Base-by-base conservation (phyloP, 1,284 basidiomycete species). In the Tylopilus orsonianus region DNA sequence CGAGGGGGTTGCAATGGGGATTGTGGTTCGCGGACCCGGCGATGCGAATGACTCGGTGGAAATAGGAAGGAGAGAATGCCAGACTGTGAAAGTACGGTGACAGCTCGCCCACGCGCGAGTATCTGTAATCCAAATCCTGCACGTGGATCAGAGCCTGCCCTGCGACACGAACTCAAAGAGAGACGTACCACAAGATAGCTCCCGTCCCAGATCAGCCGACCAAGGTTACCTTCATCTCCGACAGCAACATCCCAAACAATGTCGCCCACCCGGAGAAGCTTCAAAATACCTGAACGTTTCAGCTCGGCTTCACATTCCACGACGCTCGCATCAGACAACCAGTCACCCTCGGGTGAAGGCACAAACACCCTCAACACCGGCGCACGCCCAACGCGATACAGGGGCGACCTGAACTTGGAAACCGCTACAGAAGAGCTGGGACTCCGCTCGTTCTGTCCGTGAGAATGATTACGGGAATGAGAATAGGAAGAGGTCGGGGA, bases 191-290 rank as follows among this genome's bases (percentile, higher is more conserved):
- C 80, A 8, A 92, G 74, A 68, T 90, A 91, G 53, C 79, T 81
- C 22, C 88, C 89, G 61, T 91, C 89, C 87, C 88, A 92, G 8
- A 90, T 73, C 66, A 92, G 64, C 54, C 85, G 69, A 13, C 89
- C 89, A 2, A 82, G 73, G 64, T 92, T 92, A 1, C 83, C 86
- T 62, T 91, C 88, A 58, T 91, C 88, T 3, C 85, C 85, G 1
- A 88, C 83, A 2, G 87, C 89, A 12, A 82, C 73, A 60, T 91
- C 89, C 87, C 88, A 91, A 10, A 91, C 79, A 1, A 91, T 80
- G 62, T 92, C 89, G 0, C 89, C 89, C 19, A 81, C 71, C 32
- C 83, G 73, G 64, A 92, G 65, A 39, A 87, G 61, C 33, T 74
- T 71, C 50, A 71, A 52, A 36, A 83, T 76, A 1, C 62, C 51